Percentiles rank a stretch among this genome's conserved stretches.
These are phyloP conservation scores for Neurospora tetrasperma DNA, from an alignment of 495 filamentous ascomycete genomes.

Conservation along the genomic window DNA sequence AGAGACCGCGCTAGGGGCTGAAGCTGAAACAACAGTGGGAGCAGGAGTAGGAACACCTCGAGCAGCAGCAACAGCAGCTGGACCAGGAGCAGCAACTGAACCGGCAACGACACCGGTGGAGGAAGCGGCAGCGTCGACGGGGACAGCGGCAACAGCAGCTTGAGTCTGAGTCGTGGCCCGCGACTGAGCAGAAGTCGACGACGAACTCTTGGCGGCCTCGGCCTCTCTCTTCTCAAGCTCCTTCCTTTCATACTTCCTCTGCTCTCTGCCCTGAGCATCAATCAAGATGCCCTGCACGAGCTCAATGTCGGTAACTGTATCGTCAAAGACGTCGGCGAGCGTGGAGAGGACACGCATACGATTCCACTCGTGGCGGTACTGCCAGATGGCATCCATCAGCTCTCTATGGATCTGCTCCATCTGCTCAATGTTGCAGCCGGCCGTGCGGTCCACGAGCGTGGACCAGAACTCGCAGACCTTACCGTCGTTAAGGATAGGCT, in stretches of 20 bases:
- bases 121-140: not conserved
- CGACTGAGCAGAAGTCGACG: not conserved
- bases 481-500: slow-evolving; percentile 48
- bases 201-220: not conserved
- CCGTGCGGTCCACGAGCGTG: slow-evolving; percentile 51
- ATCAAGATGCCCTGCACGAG: slow-evolving; percentile 44
- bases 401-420: slow-evolving; percentile 87
- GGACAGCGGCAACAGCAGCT: not conserved
- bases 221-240: slow-evolving; percentile 3
- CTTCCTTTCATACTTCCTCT: slow-evolving; percentile 1
- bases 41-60: not conserved
- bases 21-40: not conserved
- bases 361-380: slow-evolving; percentile 65
- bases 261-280: slow-evolving; percentile 15
- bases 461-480: slow-evolving; percentile 46
- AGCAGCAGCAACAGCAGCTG: not conserved
- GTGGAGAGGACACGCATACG: slow-evolving; percentile 54
- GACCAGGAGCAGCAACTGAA: not conserved
- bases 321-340: slow-evolving; percentile 62
- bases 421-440: slow-evolving; percentile 82
- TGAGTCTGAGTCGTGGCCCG: not conserved
- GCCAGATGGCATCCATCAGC: slow-evolving; percentile 85
- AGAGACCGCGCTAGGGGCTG: not conserved
- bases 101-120: not conserved
- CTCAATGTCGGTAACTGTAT: slow-evolving; percentile 71